Conservation (phyloP, 345 rosid genomes). For the Corchorus olitorius region DNA sequence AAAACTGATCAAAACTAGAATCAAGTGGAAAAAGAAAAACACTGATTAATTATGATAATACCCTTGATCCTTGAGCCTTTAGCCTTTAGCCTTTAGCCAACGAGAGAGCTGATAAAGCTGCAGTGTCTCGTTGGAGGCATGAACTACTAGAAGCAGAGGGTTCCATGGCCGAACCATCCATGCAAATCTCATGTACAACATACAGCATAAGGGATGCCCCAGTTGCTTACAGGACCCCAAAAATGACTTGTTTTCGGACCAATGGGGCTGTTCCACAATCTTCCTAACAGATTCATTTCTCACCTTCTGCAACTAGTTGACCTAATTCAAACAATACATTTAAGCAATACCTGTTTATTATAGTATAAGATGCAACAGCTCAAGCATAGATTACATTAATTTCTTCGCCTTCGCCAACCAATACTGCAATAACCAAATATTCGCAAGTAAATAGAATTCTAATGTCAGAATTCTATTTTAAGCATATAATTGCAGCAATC, state of each 20-base stretch:
- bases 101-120: conserved; percentile 52
- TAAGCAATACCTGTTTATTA: no score
- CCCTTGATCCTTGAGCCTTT: not conserved
- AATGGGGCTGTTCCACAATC: conserved; percentile 43
- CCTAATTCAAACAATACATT: not conserved
- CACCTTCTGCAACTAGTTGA: not conserved
- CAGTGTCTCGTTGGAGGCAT: conserved; percentile 45
- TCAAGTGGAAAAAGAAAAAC: not conserved
- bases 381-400: no score
- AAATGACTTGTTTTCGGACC: conserved; percentile 59
- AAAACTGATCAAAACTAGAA: not conserved
- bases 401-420: no score
- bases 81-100: conserved; percentile 26
- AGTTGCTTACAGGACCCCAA: conserved; percentile 50
- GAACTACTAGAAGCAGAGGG: conserved; percentile 39
- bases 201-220: conserved; percentile 48
- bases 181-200: conserved; percentile 54
- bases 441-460: no score
- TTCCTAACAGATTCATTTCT: conserved; percentile 19
- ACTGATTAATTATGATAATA: no score
- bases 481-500: no score
- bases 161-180: conserved; percentile 58
- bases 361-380: no score
- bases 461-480: not conserved
- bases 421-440: no score